Percentiles rank a stretch among this genome's conserved stretches.
Evolutionary conservation across 331 rosid genomes (phyloP).

Genomic region (Malus hybrid): DNA sequence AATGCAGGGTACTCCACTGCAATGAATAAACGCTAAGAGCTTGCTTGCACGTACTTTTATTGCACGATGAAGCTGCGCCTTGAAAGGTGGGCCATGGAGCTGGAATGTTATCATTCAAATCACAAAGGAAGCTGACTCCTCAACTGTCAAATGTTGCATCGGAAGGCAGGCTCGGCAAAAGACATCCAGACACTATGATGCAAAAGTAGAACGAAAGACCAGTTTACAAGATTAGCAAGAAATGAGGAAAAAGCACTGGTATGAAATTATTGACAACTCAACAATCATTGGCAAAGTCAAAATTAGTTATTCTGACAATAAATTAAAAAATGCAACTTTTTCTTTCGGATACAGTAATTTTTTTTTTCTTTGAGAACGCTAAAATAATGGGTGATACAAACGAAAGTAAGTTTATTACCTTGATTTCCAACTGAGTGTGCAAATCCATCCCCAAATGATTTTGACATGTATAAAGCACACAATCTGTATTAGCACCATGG

Average conservation of each 20-base stretch:
- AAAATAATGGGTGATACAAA: neutral
- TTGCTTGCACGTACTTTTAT: constrained; percentile 48
- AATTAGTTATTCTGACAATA: neutral
- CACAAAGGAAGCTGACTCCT: constrained; percentile 88
- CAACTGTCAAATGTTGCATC: constrained; percentile 79
- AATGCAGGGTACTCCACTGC: neutral
- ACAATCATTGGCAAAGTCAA: neutral
- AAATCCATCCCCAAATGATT: constrained; percentile 27
- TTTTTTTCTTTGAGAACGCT: no score
- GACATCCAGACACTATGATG: constrained; percentile 74
- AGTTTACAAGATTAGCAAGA: neutral
- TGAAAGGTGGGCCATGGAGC: constrained; percentile 91
- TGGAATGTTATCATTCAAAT: constrained; percentile 90
- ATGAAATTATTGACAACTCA: neutral
- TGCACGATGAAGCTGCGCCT: constrained; percentile 62
- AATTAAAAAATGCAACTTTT: neutral
- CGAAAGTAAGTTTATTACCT: constrained; percentile 43
- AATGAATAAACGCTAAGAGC: neutral
- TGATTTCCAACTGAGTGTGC: constrained; percentile 71
- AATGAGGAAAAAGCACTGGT: neutral
- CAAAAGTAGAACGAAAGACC: constrained; percentile 24
- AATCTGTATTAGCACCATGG: constrained; percentile 25
- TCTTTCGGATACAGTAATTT: neutral
- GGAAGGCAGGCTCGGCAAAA: constrained; percentile 88
- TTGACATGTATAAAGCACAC: constrained; percentile 14